Evolutionary conservation across 148 eudicot genomes (phyloP).

Genomic region (Gaultheria prostrata): DNA sequence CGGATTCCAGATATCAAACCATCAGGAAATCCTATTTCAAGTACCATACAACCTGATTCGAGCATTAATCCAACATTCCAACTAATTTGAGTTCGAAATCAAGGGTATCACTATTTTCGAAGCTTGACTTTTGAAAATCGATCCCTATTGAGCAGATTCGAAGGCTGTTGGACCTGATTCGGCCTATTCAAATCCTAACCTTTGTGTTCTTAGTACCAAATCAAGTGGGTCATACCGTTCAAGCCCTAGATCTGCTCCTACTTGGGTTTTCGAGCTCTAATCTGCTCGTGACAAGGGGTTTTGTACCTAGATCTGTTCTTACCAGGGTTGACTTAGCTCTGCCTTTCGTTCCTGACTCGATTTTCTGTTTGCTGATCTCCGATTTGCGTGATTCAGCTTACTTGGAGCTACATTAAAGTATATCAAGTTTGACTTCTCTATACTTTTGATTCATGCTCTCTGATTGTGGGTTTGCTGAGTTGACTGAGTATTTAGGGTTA

Average conservation of each 20-base stretch:
- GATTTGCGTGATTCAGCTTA: too few species aligned
- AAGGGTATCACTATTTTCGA: background rate
- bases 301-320: background rate
- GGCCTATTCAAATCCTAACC: background rate
- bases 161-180: background rate
- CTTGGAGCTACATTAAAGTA: too few species aligned
- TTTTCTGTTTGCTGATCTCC: too few species aligned
- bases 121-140: background rate
- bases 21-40: background rate
- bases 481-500: too few species aligned
- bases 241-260: background rate
- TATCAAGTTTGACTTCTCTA: too few species aligned
- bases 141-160: background rate
- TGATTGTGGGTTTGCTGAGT: too few species aligned
- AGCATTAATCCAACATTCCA: background rate
- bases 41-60: background rate
- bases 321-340: background rate
- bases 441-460: too few species aligned
- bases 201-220: too few species aligned
- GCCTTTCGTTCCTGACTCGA: too few species aligned
- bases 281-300: background rate
- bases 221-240: background rate
- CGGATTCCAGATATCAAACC: background rate
- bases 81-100: background rate
- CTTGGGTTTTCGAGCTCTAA: background rate